Evolutionary conservation across 805 yeast species (phyloP).

Genomic region (Kluyveromyces lactis): DNA sequence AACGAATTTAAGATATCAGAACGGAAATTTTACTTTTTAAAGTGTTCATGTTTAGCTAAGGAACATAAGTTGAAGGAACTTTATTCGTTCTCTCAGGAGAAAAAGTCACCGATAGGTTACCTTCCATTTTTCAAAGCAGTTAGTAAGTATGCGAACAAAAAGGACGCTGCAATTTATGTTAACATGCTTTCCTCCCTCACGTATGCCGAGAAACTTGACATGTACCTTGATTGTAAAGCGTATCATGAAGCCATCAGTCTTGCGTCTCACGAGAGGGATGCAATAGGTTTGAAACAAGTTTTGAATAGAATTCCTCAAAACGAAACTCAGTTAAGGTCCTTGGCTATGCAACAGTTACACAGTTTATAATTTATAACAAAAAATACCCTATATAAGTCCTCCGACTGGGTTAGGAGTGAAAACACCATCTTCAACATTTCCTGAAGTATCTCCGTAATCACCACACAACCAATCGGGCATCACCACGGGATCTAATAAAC

Average conservation of each 20-base stretch:
- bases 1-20: slow-evolving; percentile 51
- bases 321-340: slow-evolving; percentile 17
- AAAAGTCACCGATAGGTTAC: slow-evolving; percentile 66
- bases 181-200: slow-evolving; percentile 39
- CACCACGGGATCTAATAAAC: slow-evolving; percentile 41
- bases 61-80: slow-evolving; percentile 48
- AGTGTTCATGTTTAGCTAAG: slow-evolving; percentile 40
- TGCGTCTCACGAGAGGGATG: slow-evolving; percentile 22
- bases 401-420: slow-evolving; percentile 14
- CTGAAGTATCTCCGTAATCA: slow-evolving; percentile 51
- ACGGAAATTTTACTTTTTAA: slow-evolving; percentile 46
- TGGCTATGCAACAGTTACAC: slow-evolving; percentile 16
- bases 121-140: slow-evolving; percentile 53
- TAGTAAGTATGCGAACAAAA: slow-evolving; percentile 42
- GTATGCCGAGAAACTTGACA: slow-evolving; percentile 39
- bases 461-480: slow-evolving; percentile 78
- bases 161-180: slow-evolving; percentile 55
- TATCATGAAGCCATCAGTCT: slow-evolving; percentile 36
- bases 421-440: slow-evolving; percentile 35
- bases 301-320: slow-evolving; percentile 19
- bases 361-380: slow-evolving; percentile 8
- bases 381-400: neutral
- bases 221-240: slow-evolving; percentile 48
- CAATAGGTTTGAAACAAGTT: slow-evolving; percentile 16
- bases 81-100: slow-evolving; percentile 40